Percentiles rank a stretch among this genome's conserved stretches.
Evolutionary conservation across 2,329 filamentous ascomycete species (phyloP).

Genomic region (Sporothrix mexicana): DNA sequence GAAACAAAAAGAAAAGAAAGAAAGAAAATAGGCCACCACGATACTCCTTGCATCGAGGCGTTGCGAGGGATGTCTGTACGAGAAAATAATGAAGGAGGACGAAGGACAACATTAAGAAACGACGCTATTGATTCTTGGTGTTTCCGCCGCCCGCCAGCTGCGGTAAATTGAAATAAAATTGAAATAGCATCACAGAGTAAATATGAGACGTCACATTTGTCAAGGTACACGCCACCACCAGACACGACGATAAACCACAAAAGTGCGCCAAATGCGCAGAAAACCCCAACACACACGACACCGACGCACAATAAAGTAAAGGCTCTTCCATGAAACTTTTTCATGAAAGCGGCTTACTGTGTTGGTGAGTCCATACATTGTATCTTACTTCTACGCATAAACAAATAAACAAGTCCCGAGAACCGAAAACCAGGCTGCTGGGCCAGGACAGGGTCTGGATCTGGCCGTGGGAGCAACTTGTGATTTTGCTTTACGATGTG

Average conservation of each 20-base stretch:
- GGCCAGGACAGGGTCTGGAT: neutral
- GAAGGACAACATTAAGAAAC: no score
- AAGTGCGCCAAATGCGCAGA: no score
- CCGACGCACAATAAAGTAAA: neutral
- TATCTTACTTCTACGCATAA: no score
- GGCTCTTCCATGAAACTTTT: no score
- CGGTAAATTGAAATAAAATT: neutral
- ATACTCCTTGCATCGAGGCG: slow-evolving; percentile 9
- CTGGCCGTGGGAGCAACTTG: no score
- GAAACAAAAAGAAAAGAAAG: no score
- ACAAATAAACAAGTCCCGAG: neutral
- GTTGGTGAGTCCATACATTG: no score
- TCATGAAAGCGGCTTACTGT: no score
- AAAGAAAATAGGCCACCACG: neutral
- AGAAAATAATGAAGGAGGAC: no score
- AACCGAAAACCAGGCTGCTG: neutral
- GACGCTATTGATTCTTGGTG: neutral
- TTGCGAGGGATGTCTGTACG: neutral
- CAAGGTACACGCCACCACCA: slow-evolving; percentile 3
- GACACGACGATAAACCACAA: no score
- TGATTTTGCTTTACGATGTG: no score
- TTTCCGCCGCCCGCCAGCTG: slow-evolving; percentile 5
- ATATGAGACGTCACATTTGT: slow-evolving; percentile 15
- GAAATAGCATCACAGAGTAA: neutral
- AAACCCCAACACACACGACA: neutral